A percentile compares a stretch with the other conserved stretches of the same genome.
phyloP scores from a whole-genome alignment of 306 rosid species.

The Purshia tridentata region DNA sequence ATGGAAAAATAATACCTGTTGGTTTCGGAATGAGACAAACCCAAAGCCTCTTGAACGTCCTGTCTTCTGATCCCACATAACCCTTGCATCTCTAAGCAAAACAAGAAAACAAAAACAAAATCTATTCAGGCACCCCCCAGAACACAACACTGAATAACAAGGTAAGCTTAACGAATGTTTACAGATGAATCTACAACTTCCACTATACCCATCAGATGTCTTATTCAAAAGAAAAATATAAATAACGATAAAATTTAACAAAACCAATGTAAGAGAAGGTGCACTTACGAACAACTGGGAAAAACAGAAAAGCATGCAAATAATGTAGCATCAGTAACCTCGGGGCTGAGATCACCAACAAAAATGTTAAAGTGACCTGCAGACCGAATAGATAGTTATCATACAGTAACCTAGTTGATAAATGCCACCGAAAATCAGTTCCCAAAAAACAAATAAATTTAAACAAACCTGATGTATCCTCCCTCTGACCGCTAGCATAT shows the following conservation, averaged over 20 bases:
- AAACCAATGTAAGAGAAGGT: slow-evolving; percentile 29
- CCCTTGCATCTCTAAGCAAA: slow-evolving; percentile 81
- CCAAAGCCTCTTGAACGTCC: slow-evolving; percentile 99
- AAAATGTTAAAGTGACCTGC: slow-evolving; percentile 96
- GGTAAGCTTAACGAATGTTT: not conserved
- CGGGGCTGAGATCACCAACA: slow-evolving; percentile 98
- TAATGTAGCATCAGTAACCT: slow-evolving; percentile 95
- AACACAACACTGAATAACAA: not conserved
- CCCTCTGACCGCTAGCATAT: slow-evolving; percentile 97
- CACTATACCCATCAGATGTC: not conserved
- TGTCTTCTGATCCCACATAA: slow-evolving; percentile 99
- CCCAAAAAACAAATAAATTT: slow-evolving; percentile 1
- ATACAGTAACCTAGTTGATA: slow-evolving; percentile 20
- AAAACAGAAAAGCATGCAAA: slow-evolving; percentile 95
- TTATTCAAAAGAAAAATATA: not conserved
- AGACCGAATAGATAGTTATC: slow-evolving; percentile 19
- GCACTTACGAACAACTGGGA: slow-evolving; percentile 93
- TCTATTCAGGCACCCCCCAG: not conserved
- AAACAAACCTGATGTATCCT: slow-evolving; percentile 95
- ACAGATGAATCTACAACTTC: not conserved
- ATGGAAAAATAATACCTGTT: slow-evolving; percentile 53
- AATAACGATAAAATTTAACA: not conserved
- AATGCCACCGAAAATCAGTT: not conserved
- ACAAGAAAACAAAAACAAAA: slow-evolving; percentile 20
- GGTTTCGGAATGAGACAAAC: slow-evolving; percentile 89